phyloP scores from a whole-genome alignment of 352 stramenopile genomes.

The Phytophthora fragariae region DNA sequence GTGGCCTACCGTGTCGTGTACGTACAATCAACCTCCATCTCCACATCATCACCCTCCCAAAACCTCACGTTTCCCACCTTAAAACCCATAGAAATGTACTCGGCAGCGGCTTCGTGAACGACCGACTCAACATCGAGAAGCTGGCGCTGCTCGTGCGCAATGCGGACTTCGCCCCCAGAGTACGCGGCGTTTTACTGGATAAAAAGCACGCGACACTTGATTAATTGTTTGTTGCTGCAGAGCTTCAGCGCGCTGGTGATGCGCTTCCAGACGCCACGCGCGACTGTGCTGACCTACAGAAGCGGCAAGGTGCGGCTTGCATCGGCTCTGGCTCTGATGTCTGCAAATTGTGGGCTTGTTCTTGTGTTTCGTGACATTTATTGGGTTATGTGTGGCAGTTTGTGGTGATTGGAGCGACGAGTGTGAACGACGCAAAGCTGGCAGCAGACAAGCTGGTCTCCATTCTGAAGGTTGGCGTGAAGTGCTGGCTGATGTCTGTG shows the following conservation, averaged over 20 bases:
- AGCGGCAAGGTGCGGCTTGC: conserved; percentile 63
- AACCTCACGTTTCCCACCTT: conserved; percentile 1
- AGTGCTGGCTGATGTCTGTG: background rate
- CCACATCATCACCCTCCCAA: background rate
- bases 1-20: conserved; percentile 70
- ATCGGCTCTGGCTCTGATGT: background rate
- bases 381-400: conserved; percentile 44
- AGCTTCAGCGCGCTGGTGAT: conserved; percentile 74
- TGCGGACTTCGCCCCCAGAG: conserved; percentile 69
- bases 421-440: conserved; percentile 43
- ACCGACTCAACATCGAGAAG: conserved; percentile 62
- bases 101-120: conserved; percentile 62
- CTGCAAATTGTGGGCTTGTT: background rate
- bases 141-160: conserved; percentile 78
- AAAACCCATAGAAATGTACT: conserved; percentile 62
- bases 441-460: conserved; percentile 64
- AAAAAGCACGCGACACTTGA: background rate
- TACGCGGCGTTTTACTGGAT: conserved; percentile 23
- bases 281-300: conserved; percentile 67
- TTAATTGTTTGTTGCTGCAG: conserved; percentile 27
- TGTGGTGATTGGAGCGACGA: conserved; percentile 64
- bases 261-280: conserved; percentile 64
- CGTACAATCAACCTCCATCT: conserved; percentile 2
- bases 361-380: background rate
- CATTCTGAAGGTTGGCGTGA: conserved; percentile 58